These are phyloP conservation scores for Geotrichum histeridarum DNA, from an alignment of 1,139 yeast species.

Conservation along the genomic window DNA sequence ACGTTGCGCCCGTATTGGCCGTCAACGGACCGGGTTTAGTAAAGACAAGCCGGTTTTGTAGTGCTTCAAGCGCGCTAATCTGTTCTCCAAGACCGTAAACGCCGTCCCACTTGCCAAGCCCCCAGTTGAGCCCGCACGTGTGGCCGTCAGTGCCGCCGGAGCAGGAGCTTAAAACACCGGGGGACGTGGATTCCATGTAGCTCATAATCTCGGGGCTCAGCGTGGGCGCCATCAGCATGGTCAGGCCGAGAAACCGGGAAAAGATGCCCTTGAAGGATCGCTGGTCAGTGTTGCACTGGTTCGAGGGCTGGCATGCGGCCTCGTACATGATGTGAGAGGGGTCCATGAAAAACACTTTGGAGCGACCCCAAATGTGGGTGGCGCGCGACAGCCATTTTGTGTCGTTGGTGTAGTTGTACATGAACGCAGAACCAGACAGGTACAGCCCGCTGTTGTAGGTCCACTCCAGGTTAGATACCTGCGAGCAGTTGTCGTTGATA, in stretches of 20 bases:
- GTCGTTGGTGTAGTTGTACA: slow-evolving; percentile 69
- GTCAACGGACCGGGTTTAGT: slow-evolving; percentile 43
- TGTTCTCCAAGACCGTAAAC: slow-evolving; percentile 90
- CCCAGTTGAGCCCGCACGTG: slow-evolving; percentile 88
- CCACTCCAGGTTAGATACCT: slow-evolving; percentile 65
- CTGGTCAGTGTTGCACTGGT: slow-evolving; percentile 77
- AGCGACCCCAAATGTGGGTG: slow-evolving; percentile 40
- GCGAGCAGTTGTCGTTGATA: slow-evolving; percentile 56
- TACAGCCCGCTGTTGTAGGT: slow-evolving; percentile 81
- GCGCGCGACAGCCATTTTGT: slow-evolving; percentile 62
- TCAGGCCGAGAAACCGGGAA: slow-evolving; percentile 67
- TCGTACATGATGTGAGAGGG: slow-evolving; percentile 62
- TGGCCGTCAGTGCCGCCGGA: slow-evolving; percentile 83
- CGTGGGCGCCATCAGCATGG: slow-evolving; percentile 67
- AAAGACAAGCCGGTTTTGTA: slow-evolving; percentile 49
- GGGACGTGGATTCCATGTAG: slow-evolving; percentile 58
- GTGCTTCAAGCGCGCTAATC: slow-evolving; percentile 76
- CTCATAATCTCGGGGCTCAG: slow-evolving; percentile 50
- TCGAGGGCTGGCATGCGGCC: slow-evolving; percentile 66
- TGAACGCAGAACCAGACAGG: slow-evolving; percentile 74
- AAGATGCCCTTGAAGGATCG: slow-evolving; percentile 83
- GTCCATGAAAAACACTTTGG: slow-evolving; percentile 55
- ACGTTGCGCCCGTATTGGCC: slow-evolving; percentile 45
- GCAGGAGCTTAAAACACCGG: slow-evolving; percentile 78
- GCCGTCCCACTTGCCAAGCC: slow-evolving; percentile 64